Base-by-base conservation (phyloP, 495 filamentous ascomycete species). In the Zalerion maritima region DNA sequence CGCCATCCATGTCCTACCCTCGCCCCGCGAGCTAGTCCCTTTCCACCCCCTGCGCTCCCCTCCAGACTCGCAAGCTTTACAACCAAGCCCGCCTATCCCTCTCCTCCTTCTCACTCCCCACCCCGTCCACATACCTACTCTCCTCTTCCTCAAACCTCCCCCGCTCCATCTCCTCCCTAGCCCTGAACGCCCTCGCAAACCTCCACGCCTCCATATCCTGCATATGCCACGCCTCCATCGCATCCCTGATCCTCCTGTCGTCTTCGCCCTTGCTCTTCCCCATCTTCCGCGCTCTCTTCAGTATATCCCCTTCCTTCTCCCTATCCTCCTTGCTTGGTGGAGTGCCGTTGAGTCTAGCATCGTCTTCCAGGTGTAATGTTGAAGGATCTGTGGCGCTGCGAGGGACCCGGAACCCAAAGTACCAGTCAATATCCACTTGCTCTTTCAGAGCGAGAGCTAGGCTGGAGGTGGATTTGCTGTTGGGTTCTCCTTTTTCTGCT, bases 181-280 rank as follows among this genome's bases (percentile, higher is more conserved):
- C 77, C 18, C 60, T 39, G 32, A 62, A 87, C 0, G 89, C 87
- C 40, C 75, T 62, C 6, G 81, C 77, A 42, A 97, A 94, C 42
- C 73, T 69, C 89, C 89, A 97, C 2, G 78, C 81, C 55, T 97
- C 89, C 6, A 81, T 78, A 52, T 94, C 84, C 4, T 81, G 85
- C 39, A 94, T 40, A 52, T 87, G 93, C 89, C 89, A 97, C 36
- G 80, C 78, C 62, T 94, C 89, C 11, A 80, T 65, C 22, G 75
- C 71, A 14, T 64, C 62, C 22, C 66, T 61, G 17, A 83, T 50
- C 26, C 42, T 53, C 27, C 39, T 43, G 15, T 57, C 45, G 15
- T 46, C 38, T 18, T 42, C 38, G 5, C 24, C 37, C 38, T 52
- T 58, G 37, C 54, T 54, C 38, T 60, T 60, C 5, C 73, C 53